Evolutionary conservation across 1,139 yeast species (phyloP), one percentile per base, ranked within the genome.

Genomic region (Candida gigantensis): DNA sequence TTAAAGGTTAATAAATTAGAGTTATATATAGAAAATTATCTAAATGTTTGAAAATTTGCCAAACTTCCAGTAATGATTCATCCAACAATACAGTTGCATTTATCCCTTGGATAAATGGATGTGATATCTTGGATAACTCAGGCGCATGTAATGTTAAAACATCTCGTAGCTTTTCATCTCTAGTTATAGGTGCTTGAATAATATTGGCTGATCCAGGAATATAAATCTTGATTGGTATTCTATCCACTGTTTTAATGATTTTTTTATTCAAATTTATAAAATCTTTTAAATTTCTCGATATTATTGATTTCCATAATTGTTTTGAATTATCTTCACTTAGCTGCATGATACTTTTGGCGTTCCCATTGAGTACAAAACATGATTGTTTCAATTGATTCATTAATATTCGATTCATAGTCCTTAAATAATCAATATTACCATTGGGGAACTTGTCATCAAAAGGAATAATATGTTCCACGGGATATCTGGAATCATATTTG

Each of bases 351-450:
- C 79, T 73, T 45, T 84, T 86, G 6, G 95, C 74, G 17, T 78
- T 75, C 0, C 95, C 95, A 45, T 83, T 79, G 24, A 84, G 57
- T 0, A 88, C 77, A 52, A 72, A 86, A 50, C 86, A 78, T 3
- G 89, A 74, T 52, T 90, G 96, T 51, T 90, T 90, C 53, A 87
- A 60, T 45, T 79, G 89, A 55, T 89, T 88, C 41, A 81, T 66
- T 79, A 92, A 78, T 35, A 77, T 72, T 37, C 72, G 75, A 37
- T 68, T 65, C 20, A 86, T 41, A 3, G 57, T 37, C 25, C 39
- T 47, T 5, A 47, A 51, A 45, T 66, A 66, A 42, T 62, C 55
- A 3, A 54, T 36, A 5, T 43, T 29, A 0, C 16, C 28, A 11
- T 42, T 47, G 3, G 32, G 14, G 10, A 21, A 14, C 5, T 5